Evolutionary conservation across 345 rosid species (phyloP).

Genomic region (Sisymbrium irio): DNA sequence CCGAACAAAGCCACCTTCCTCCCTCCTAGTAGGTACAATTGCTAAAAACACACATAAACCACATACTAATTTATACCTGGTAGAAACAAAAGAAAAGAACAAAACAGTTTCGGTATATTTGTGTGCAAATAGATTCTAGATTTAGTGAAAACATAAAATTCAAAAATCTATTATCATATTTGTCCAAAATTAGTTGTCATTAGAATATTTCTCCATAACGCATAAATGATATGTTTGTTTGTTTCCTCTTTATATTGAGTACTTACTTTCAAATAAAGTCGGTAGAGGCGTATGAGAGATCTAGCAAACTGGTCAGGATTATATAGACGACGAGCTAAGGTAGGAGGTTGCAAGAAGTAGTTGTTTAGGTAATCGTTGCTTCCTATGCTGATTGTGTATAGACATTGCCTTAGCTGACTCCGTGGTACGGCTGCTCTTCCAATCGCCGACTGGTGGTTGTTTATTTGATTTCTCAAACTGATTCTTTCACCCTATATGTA

Average conservation of each 20-base stretch:
- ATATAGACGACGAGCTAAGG: conserved; percentile 3
- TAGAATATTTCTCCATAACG: background rate
- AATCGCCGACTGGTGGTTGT: conserved; percentile 40
- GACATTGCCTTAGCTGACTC: conserved; percentile 33
- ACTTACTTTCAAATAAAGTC: conserved; percentile 10
- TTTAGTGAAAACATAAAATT: background rate
- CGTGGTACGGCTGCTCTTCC: conserved; percentile 13
- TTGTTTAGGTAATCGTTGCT: conserved; percentile 54
- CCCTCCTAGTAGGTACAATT: conserved; percentile 31
- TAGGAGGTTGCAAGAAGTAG: conserved; percentile 43
- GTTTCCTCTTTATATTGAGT: background rate
- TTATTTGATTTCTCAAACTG: conserved; percentile 39
- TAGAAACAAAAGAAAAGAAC: background rate
- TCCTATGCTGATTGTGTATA: conserved; percentile 46
- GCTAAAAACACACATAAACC: conserved; percentile 8
- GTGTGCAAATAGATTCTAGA: background rate
- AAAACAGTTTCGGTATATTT: background rate
- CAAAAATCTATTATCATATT: too few relatives aligned
- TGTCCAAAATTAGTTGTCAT: background rate
- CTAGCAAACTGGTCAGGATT: conserved; percentile 32
- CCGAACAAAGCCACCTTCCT: conserved; percentile 38
- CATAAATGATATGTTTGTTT: background rate
- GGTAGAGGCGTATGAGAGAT: conserved; percentile 23
- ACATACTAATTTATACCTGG: background rate
- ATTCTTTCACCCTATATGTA: conserved; percentile 44